These are phyloP conservation scores for Vanilla planifolia DNA, from an alignment of 106 monocot species.

Conservation along the genomic window DNA sequence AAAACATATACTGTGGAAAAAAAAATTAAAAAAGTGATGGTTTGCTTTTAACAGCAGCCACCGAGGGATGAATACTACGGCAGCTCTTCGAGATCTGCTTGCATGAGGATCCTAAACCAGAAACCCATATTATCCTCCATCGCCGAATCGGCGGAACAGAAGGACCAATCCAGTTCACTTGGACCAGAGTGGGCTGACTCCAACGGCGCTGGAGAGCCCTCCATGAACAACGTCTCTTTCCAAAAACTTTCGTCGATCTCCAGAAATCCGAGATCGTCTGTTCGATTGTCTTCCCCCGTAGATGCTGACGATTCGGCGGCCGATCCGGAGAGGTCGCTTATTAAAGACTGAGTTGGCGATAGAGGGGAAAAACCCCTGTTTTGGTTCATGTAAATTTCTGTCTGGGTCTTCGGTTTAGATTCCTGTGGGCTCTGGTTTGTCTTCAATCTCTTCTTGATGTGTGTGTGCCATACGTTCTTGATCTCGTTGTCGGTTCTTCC, in stretches of 20 bases:
- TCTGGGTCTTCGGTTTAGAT: neutral
- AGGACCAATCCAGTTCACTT: neutral
- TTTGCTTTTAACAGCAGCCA: too few relatives aligned
- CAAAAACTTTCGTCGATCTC: conserved; percentile 10
- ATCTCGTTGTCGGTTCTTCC: conserved; percentile 78
- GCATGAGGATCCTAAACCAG: conserved; percentile 23
- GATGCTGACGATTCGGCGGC: neutral
- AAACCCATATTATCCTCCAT: conserved; percentile 11
- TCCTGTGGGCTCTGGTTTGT: too few relatives aligned
- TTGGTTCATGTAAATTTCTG: neutral
- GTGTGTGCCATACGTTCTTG: conserved; percentile 81
- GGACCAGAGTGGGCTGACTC: neutral
- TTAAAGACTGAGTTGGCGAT: neutral
- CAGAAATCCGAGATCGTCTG: neutral
- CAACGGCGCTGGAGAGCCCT: neutral
- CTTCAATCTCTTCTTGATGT: conserved; percentile 40
- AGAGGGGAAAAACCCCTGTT: neutral
- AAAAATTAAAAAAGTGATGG: too few relatives aligned
- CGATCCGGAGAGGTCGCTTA: neutral
- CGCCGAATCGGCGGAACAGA: neutral
- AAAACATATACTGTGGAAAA: too few relatives aligned
- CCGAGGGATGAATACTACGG: too few relatives aligned
- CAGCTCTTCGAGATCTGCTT: too few relatives aligned
- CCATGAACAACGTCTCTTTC: conserved; percentile 4
- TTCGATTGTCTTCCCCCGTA: neutral